Evolutionary conservation across 352 stramenopile species (phyloP), one percentile per base, ranked within the genome.

Genomic region (Pythium myriotylum): DNA sequence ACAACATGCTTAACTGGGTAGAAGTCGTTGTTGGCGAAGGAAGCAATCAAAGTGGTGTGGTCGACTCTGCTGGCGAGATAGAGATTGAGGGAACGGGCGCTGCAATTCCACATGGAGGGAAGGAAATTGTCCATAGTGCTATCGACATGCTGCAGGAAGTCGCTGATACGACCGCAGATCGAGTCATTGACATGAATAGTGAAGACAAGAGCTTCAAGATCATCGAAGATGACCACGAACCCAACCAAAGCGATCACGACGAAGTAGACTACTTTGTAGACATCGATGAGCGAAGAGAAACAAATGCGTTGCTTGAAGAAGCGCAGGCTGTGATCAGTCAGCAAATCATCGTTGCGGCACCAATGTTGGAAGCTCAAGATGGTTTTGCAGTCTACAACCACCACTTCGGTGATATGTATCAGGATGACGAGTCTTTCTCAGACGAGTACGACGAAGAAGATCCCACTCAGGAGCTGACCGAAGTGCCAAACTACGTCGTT

Each of bases 281-380:
- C 3, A 17, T 37, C 14, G 67, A 74, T 42, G 64, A 74, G 26
- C 54, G 65, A 17, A 56, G 62, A 0, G 74, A 84, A 43, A 86
- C 74, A 0, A 67, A 77, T 9, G 50, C 47, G 5, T 55, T 86
- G 47, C 67, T 85, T 6, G 55, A 70, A 3, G 77, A 89, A 71
- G 67, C 68, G 9, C 65, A 74, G 2, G 37, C 49, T 26, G 33
- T 87, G 10, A 67, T 87, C 40, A 4, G 8, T 24, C 16, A 61
- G 39, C 29, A 26, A 17, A 3, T 19, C 12, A 40, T 3, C 12
- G 27, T 19, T 16, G 16, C 16, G 13, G 3, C 37, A 19, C 7
- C 37, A 4, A 20, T 43, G 13, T 14, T 4, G 4, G 37, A 43
- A 6, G 3, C 7, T 16, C 37, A 17, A 43, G 13, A 43, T 7